Conservation (phyloP, 139 green algal species). For the Chlorokybus atmophyticus region DNA sequence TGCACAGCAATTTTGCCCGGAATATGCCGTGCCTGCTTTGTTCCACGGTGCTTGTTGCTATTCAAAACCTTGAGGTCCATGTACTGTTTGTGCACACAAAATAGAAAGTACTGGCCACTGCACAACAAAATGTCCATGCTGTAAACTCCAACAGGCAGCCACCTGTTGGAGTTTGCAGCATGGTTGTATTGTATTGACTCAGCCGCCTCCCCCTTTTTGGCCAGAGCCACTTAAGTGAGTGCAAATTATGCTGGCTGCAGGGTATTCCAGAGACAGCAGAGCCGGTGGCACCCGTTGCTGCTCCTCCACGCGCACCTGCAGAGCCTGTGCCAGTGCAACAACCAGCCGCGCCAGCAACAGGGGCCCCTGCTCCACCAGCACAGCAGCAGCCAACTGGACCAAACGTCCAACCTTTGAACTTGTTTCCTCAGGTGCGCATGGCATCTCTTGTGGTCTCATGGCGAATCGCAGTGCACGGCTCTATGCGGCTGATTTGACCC, state of each 20-base stretch:
- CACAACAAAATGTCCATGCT: too few species aligned
- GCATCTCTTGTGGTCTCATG: not conserved
- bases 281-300: slow-evolving; percentile 10
- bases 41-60: too few species aligned
- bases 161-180: too few species aligned
- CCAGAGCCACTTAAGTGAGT: too few species aligned
- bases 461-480: not conserved
- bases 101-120: too few species aligned
- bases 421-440: slow-evolving; percentile 44
- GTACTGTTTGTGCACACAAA: too few species aligned
- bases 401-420: slow-evolving; percentile 70
- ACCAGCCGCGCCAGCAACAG: slow-evolving; percentile 7
- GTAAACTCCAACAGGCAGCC: too few species aligned
- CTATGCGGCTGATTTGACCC: not conserved
- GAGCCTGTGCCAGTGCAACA: not conserved
- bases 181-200: too few species aligned
- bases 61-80: too few species aligned
- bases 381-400: slow-evolving; percentile 19
- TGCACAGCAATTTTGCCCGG: too few species aligned
- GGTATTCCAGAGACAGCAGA: slow-evolving; percentile 57
- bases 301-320: not conserved
- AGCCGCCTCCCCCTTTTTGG: too few species aligned
- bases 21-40: too few species aligned
- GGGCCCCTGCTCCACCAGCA: slow-evolving; percentile 8
- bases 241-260: not conserved